Conservation (phyloP, 768 basidiomycete genomes). For the Amanita molliuscula region DNA sequence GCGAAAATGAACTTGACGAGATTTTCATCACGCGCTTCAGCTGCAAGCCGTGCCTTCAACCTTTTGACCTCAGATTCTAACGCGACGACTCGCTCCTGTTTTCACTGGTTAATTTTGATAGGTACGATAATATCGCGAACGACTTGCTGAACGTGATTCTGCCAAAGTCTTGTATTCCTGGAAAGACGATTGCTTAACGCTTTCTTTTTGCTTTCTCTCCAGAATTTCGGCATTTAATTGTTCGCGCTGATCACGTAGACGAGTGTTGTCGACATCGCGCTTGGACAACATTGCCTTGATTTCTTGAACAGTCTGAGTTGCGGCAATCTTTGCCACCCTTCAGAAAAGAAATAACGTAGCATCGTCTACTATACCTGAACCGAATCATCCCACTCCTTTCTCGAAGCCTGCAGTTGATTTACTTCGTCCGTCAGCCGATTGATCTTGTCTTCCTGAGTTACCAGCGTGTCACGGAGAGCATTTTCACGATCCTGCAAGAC, state of each 20-base stretch:
- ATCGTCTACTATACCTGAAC: constrained; percentile 21
- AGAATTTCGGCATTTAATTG: constrained; percentile 50
- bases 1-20: constrained; percentile 62
- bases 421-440: constrained; percentile 34
- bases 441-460: constrained; percentile 28
- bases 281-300: constrained; percentile 48
- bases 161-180: constrained; percentile 59
- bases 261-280: constrained; percentile 54
- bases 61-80: constrained; percentile 66
- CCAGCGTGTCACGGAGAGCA: constrained; percentile 30
- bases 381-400: constrained; percentile 37
- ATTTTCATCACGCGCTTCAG: constrained; percentile 58
- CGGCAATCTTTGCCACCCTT: constrained; percentile 13
- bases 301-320: constrained; percentile 49
- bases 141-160: constrained; percentile 46
- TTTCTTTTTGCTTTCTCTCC: constrained; percentile 61
- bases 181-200: constrained; percentile 42
- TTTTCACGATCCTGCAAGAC: constrained; percentile 44
- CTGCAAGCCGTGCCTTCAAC: constrained; percentile 69
- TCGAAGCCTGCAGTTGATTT: constrained; percentile 23
- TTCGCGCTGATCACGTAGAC: constrained; percentile 67
- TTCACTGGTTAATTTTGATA: constrained; percentile 8
- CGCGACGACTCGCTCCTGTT: constrained; percentile 61
- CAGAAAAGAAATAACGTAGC: constrained; percentile 5
- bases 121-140: constrained; percentile 4